Conservation (phyloP, 768 basidiomycete species). For the Leccinum rimulosum region DNA sequence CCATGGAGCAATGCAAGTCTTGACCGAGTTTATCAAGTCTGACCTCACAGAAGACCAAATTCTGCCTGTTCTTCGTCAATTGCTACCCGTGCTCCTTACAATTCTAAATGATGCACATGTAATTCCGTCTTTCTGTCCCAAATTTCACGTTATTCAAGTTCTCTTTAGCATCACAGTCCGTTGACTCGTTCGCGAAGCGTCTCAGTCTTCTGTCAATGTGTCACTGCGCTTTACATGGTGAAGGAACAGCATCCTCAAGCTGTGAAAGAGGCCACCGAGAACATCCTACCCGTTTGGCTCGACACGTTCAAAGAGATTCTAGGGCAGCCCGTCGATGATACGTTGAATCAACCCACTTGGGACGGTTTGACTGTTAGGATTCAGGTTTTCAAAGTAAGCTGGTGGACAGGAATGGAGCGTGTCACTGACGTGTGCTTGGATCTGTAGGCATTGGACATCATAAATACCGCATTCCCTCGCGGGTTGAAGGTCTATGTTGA, state of each 20-base stretch:
- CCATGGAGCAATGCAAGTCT: constrained; percentile 95
- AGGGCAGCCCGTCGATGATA: constrained; percentile 58
- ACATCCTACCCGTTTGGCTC: constrained; percentile 89
- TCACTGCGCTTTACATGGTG: constrained; percentile 90
- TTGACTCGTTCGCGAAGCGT: constrained; percentile 84
- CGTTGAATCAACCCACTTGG: constrained; percentile 63
- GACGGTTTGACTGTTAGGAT: constrained; percentile 76
- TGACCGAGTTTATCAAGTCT: constrained; percentile 91
- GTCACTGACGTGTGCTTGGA: constrained; percentile 1
- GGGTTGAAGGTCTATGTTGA: constrained; percentile 61
- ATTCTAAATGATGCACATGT: constrained; percentile 81
- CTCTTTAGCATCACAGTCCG: constrained; percentile 60
- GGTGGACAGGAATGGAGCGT: not conserved
- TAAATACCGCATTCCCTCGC: constrained; percentile 81
- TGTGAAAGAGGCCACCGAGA: constrained; percentile 76
- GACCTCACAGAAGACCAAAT: constrained; percentile 95
- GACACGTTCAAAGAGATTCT: constrained; percentile 83
- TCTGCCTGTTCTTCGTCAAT: constrained; percentile 82
- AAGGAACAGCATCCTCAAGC: constrained; percentile 89
- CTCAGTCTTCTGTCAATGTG: constrained; percentile 86
- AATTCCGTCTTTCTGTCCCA: constrained; percentile 9
- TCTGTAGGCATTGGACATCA: constrained; percentile 69
- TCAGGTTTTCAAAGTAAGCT: constrained; percentile 78
- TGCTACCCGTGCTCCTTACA: constrained; percentile 79
- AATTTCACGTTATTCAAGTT: constrained; percentile 1